Base-by-base conservation (phyloP, 768 basidiomycete genomes). In the Leccinum variicolor region DNA sequence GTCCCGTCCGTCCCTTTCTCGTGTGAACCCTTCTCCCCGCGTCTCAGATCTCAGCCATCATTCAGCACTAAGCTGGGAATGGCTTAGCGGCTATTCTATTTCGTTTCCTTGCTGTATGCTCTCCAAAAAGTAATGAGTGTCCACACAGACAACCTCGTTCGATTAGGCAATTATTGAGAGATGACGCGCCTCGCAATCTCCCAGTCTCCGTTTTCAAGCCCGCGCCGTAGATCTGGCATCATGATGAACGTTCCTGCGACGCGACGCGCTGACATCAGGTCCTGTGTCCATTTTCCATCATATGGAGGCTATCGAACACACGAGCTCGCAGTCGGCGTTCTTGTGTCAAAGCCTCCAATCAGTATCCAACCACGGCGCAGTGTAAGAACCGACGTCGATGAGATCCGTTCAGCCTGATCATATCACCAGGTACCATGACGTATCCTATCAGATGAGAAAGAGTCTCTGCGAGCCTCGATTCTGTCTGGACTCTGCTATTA, bases 221-320 rank as follows among this genome's bases (percentile, higher is more conserved):
- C 34, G n/a, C 46, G 34, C 59, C 59, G 56, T 46, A 55, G 57
- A 66, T 64, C 56, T 59, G 62, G 61, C 53, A 36, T 60, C 64
- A 49, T 55, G 48, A 64, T 64, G 47, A 61, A 57, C 6, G 59
- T 55, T 51, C 62, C 51, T 63, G n/a, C n/a, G n/a, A n/a, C 52
- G 43, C 15, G 47, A 53, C 47, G 53, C 45, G 26, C 43, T 63
- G 31, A 33, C 53, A 50, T 55, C 52, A 62, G 46, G 53, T 26
- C 52, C 57, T 63, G 55, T 48, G 47, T 62, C 43, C 56, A 48
- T 50, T 51, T 56, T 57, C 21, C 55, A 56, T 67, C 58, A 57
- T 53, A 61, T 36, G 48, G 52, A 64, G 41, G 7, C 43, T 45
- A 61, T 54, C 55, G 53, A 29, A 47, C 41, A 19, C 47, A 52